Percentiles rank a stretch among this genome's conserved stretches.
These are phyloP conservation scores for Cryptosporidium xiaoi DNA, from an alignment of 169 alveolate genomes.

Conservation along the genomic window DNA sequence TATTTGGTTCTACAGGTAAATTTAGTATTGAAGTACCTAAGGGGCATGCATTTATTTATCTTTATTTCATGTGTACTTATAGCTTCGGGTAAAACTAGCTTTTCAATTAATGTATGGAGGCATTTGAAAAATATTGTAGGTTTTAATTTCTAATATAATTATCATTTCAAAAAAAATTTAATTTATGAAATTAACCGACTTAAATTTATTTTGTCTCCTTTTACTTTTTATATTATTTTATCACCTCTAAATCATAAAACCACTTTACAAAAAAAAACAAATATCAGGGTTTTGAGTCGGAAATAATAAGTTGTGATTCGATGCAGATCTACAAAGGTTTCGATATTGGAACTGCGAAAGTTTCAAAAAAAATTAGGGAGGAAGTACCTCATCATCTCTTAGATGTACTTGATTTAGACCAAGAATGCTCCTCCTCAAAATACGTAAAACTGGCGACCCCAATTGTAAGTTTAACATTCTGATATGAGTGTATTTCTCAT, in stretches of 20 bases:
- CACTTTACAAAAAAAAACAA: neutral
- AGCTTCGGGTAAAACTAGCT: conserved; percentile 72
- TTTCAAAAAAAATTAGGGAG: conserved; percentile 31
- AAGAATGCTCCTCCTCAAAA: conserved; percentile 52
- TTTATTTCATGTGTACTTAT: neutral
- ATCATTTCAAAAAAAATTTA: no score
- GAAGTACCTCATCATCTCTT: conserved; percentile 53
- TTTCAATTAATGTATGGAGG: conserved; percentile 58
- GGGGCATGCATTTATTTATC: neutral
- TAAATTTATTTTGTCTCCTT: no score
- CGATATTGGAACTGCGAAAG: conserved; percentile 72
- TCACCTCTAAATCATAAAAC: conserved; percentile 1
- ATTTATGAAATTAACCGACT: no score
- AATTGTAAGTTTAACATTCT: conserved; percentile 32
- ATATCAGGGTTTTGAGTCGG: neutral
- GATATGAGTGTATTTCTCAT: neutral
- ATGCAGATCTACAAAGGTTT: conserved; percentile 69
- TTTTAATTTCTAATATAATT: neutral
- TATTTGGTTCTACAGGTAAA: conserved; percentile 71
- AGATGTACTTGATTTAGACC: conserved; percentile 41
- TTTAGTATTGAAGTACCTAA: conserved; percentile 11
- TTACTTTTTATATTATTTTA: neutral
- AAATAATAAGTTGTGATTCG: conserved; percentile 63
- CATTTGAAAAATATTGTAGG: conserved; percentile 52
- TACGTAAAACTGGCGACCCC: conserved; percentile 28